Percentiles rank a stretch among this genome's conserved stretches.
Evolutionary conservation across 2,329 filamentous ascomycete species (phyloP).

Genomic region (Penicillium glabrum): DNA sequence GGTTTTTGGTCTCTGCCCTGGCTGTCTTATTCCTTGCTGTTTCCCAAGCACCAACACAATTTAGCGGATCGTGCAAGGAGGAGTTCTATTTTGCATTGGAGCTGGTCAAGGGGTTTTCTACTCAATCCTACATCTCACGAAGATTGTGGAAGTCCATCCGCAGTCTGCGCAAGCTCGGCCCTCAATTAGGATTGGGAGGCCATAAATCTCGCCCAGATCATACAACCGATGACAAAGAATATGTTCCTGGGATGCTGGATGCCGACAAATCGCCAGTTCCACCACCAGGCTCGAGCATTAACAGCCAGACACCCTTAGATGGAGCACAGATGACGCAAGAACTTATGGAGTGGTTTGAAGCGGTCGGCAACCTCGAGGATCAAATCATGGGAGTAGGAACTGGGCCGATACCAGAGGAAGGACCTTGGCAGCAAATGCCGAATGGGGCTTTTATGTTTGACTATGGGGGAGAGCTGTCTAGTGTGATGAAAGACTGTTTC

Average conservation of each 20-base stretch:
- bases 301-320: slow-evolving; percentile 42
- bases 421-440: slow-evolving; percentile 27
- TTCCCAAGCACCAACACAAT: slow-evolving; percentile 60
- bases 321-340: slow-evolving; percentile 59
- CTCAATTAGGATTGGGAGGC: slow-evolving; percentile 55
- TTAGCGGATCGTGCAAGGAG: slow-evolving; percentile 57
- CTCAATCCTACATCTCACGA: slow-evolving; percentile 60
- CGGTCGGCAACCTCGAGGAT: slow-evolving; percentile 55
- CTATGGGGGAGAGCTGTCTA: slow-evolving; percentile 58
- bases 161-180: slow-evolving; percentile 60
- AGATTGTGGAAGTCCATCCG: slow-evolving; percentile 63
- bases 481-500: slow-evolving; percentile 55
- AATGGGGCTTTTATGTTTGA: slow-evolving; percentile 44
- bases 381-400: slow-evolving; percentile 38
- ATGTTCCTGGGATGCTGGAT: neutral
- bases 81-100: slow-evolving; percentile 67
- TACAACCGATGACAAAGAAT: neutral
- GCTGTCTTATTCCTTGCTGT: slow-evolving; percentile 65
- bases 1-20: slow-evolving; percentile 63
- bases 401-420: slow-evolving; percentile 18
- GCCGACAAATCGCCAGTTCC: slow-evolving; percentile 50
- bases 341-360: slow-evolving; percentile 62
- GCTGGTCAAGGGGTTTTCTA: slow-evolving; percentile 61
- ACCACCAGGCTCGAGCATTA: slow-evolving; percentile 58
- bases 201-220: slow-evolving; percentile 22